These are phyloP conservation scores for Elymus sibiricus DNA, from an alignment of 176 grass and related monocot species.

Conservation along the genomic window DNA sequence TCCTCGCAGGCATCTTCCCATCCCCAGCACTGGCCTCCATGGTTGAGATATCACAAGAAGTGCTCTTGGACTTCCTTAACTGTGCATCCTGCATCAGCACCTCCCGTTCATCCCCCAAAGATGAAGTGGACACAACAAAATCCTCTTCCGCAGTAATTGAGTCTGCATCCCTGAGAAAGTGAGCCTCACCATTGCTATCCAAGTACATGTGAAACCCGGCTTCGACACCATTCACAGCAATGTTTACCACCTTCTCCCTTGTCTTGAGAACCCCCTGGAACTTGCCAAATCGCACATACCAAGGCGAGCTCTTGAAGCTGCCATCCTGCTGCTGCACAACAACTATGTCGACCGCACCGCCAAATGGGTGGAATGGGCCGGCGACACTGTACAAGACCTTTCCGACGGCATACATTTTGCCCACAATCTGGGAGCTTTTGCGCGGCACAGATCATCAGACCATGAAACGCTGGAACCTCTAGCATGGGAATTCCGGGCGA, in stretches of 20 bases:
- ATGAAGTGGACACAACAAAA: slow-evolving; percentile 49
- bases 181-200: slow-evolving; percentile 80
- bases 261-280: slow-evolving; percentile 96
- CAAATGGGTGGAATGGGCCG: slow-evolving; percentile 82
- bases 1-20: slow-evolving; percentile 34
- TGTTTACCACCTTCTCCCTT: slow-evolving; percentile 72
- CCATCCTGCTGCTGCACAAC: slow-evolving; percentile 95
- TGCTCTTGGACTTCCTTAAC: slow-evolving; percentile 46
- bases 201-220: slow-evolving; percentile 86
- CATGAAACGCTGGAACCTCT: background rate
- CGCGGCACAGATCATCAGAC: slow-evolving; percentile 34
- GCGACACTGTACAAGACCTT: slow-evolving; percentile 75
- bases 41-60: slow-evolving; percentile 30
- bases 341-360: slow-evolving; percentile 79
- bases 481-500: background rate
- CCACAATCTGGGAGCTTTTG: background rate
- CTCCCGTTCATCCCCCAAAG: slow-evolving; percentile 59
- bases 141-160: slow-evolving; percentile 35
- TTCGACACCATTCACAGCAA: slow-evolving; percentile 74
- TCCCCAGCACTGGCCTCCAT: slow-evolving; percentile 35
- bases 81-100: slow-evolving; percentile 18
- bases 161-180: slow-evolving; percentile 57
- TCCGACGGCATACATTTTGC: slow-evolving; percentile 63
- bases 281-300: slow-evolving; percentile 94
- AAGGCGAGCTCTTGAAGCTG: slow-evolving; percentile 88